Base-by-base conservation (phyloP, 1,284 basidiomycete species). In the Vanrija pseudolonga region DNA sequence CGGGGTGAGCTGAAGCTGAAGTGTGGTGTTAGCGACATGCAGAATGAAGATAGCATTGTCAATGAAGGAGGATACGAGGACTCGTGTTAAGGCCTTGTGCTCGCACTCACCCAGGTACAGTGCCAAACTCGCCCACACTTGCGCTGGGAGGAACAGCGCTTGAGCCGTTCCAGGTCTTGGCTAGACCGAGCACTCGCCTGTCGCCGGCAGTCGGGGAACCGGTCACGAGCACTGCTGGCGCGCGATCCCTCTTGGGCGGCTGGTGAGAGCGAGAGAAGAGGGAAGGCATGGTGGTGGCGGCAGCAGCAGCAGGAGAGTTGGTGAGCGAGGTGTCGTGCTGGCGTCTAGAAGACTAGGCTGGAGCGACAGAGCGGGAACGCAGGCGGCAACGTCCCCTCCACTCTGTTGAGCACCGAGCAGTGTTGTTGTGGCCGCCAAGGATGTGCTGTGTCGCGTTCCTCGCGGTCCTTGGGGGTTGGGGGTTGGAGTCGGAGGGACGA, bases 221-320 rank as follows among this genome's bases (percentile, higher is more conserved):
- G 17, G 56, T 24, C 22, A 61, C 51, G 24, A 58, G 51, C 26
- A 57, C 54, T 3, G 60, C 51, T 3, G 60, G 60, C 2, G 47
- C 18, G 14, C 56, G 56, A 45, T 61, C 60, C 54, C 53, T 57
- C 53, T 61, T 61, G 12, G 56, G 49, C 22, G 53, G 37, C 14
- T 51, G 56, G 36, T 56, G 60, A 3, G 60, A 61, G 43, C 60
- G 60, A 17, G 56, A 58, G 60, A 61, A 61, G 51, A 61, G 60
- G 24, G 56, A 56, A 12, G 60, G 60, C 60, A 61, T 61, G 18
- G 42, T 37, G 18, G n/a, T 28, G 32, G 12, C 12, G 12, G 12
- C 32, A 12, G 32, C 24, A 8, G 24, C 26, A 11, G 7, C 26
- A 26, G 23, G 26, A 23, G 32, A 12, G 32, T 9, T 12, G 32